Evolutionary conservation across 345 rosid genomes (phyloP).

Genomic region (Garcia nutans): DNA sequence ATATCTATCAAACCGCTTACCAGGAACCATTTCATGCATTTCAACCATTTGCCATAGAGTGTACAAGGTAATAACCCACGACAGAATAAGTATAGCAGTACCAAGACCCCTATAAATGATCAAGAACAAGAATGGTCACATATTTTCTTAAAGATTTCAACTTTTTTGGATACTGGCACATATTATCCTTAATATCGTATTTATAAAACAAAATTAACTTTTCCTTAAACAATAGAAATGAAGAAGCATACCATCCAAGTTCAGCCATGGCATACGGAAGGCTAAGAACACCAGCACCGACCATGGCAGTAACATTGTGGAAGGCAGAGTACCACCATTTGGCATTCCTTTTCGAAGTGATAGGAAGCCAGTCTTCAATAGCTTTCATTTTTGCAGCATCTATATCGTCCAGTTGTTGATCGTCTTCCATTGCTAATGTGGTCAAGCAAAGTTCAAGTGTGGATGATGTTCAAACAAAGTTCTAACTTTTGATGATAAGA

Average conservation of each 20-base stretch:
- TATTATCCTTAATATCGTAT: neutral
- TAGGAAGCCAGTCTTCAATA: slow-evolving; percentile 70
- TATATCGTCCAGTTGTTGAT: neutral
- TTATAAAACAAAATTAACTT: neutral
- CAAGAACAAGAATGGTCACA: neutral
- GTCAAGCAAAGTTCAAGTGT: too few relatives aligned
- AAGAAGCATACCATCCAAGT: slow-evolving; percentile 61
- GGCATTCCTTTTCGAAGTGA: slow-evolving; percentile 64
- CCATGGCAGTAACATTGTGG: slow-evolving; percentile 92
- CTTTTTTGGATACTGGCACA: neutral
- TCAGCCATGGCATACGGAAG: slow-evolving; percentile 81
- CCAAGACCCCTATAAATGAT: slow-evolving; percentile 69
- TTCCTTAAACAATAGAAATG: neutral
- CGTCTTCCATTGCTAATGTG: neutral
- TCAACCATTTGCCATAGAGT: slow-evolving; percentile 94
- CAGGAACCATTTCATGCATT: slow-evolving; percentile 82
- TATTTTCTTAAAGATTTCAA: neutral
- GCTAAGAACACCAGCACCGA: slow-evolving; percentile 88
- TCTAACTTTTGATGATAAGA: neutral
- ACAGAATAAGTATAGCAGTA: slow-evolving; percentile 39
- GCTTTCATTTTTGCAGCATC: slow-evolving; percentile 22
- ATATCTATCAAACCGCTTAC: slow-evolving; percentile 74
- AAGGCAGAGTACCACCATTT: slow-evolving; percentile 94
- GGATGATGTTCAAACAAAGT: neutral
- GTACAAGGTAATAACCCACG: slow-evolving; percentile 74